Evolutionary conservation across 371 early-diverging fungal species (phyloP).

Genomic region (Neoconidiobolus thromboides): DNA sequence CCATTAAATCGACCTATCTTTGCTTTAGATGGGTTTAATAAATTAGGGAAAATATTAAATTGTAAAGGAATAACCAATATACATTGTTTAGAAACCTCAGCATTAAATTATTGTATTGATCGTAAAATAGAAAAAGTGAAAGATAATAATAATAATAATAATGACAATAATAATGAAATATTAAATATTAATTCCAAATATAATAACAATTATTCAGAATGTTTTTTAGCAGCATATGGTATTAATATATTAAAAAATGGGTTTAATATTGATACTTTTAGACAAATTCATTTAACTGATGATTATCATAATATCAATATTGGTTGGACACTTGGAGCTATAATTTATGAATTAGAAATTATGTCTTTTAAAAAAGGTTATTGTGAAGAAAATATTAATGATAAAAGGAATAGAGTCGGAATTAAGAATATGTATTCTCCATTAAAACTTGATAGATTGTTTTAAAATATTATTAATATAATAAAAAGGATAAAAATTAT

Average conservation of each 20-base stretch:
- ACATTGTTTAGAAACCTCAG: neutral
- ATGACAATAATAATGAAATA: neutral
- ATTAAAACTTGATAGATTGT: neutral
- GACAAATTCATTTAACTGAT: neutral
- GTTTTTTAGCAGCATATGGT: neutral
- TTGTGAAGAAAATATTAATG: neutral
- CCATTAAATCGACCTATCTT: slow-evolving; percentile 1
- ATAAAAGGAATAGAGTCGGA: too few relatives aligned
- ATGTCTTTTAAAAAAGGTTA: neutral
- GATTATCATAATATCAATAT: slow-evolving; percentile 1
- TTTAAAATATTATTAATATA: neutral
- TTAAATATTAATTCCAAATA: neutral
- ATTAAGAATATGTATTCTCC: neutral
- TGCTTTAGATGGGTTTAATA: neutral
- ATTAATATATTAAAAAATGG: neutral
- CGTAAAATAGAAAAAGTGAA: neutral
- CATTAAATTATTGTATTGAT: neutral
- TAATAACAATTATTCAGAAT: neutral
- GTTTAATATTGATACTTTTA: neutral
- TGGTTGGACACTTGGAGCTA: slow-evolving; percentile 3
- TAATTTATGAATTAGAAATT: slow-evolving; percentile 4
- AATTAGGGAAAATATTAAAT: neutral
- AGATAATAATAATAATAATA: neutral
- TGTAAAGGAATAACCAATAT: neutral
- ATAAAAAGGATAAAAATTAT: neutral